Conservation (phyloP, 352 stramenopile species). For the Phytopythium delawarense region DNA sequence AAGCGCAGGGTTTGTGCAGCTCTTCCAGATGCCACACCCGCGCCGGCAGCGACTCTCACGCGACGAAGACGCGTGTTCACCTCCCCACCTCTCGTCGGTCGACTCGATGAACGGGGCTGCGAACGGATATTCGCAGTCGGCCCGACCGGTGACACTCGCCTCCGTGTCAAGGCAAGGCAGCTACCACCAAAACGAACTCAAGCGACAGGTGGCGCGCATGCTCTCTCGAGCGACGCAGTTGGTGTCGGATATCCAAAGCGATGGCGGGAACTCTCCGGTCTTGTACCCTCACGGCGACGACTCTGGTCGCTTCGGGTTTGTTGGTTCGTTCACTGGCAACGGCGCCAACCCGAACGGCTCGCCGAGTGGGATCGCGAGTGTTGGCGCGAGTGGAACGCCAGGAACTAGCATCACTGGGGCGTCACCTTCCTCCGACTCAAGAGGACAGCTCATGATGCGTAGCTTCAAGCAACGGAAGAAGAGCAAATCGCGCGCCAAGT, state of each 20-base stretch:
- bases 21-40: conserved; percentile 51
- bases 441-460: conserved; percentile 37
- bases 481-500: conserved; percentile 23
- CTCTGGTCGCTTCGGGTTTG: background rate
- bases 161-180: conserved; percentile 4
- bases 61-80: background rate
- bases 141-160: background rate
- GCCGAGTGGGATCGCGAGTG: background rate
- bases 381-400: background rate
- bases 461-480: conserved; percentile 33
- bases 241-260: conserved; percentile 22
- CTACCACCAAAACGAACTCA: conserved; percentile 15
- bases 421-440: conserved; percentile 1
- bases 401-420: background rate
- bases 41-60: background rate
- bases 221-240: conserved; percentile 31
- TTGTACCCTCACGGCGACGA: conserved; percentile 5
- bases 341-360: background rate
- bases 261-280: conserved; percentile 7
- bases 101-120: background rate
- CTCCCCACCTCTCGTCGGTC: background rate
- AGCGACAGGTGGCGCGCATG: conserved; percentile 19
- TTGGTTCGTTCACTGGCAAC: background rate
- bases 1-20: conserved; percentile 71
- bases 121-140: background rate